phyloP scores from a whole-genome alignment of 2,329 filamentous ascomycete genomes.

The Talaromyces piceae region DNA sequence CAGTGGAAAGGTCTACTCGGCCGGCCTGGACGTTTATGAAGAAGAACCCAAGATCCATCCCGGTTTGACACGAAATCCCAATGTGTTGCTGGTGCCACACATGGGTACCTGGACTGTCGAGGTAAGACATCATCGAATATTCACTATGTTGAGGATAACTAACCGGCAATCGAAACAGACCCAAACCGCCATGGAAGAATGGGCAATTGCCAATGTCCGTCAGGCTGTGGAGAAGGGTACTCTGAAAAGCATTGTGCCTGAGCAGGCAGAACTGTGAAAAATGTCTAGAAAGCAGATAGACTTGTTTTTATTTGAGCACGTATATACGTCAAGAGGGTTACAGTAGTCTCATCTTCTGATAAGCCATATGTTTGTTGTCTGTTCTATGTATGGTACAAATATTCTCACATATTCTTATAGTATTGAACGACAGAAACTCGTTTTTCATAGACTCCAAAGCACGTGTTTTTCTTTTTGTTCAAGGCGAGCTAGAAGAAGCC shows the following conservation, averaged over 20 bases:
- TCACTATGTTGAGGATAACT: neutral
- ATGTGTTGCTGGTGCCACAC: constrained; percentile 70
- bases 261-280: constrained; percentile 50
- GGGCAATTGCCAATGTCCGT: constrained; percentile 63
- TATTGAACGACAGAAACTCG: neutral
- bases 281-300: constrained; percentile 1
- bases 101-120: constrained; percentile 79
- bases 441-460: neutral
- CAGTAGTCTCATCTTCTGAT: neutral
- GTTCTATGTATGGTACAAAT: neutral
- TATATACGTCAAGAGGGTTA: neutral
- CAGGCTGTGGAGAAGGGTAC: constrained; percentile 55
- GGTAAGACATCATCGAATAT: constrained; percentile 21
- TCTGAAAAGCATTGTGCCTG: constrained; percentile 63
- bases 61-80: constrained; percentile 61
- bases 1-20: constrained; percentile 60
- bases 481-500: neutral
- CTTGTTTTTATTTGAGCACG: neutral
- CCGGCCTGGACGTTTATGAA: constrained; percentile 75
- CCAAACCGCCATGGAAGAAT: constrained; percentile 60
- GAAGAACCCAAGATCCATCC: constrained; percentile 70
- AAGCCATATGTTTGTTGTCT: neutral
- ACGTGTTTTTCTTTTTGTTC: neutral
- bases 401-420: neutral
- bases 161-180: constrained; percentile 31